These are phyloP conservation scores for Aspergillus sp. DNA, from an alignment of 2,329 filamentous ascomycete species.

Conservation along the genomic window DNA sequence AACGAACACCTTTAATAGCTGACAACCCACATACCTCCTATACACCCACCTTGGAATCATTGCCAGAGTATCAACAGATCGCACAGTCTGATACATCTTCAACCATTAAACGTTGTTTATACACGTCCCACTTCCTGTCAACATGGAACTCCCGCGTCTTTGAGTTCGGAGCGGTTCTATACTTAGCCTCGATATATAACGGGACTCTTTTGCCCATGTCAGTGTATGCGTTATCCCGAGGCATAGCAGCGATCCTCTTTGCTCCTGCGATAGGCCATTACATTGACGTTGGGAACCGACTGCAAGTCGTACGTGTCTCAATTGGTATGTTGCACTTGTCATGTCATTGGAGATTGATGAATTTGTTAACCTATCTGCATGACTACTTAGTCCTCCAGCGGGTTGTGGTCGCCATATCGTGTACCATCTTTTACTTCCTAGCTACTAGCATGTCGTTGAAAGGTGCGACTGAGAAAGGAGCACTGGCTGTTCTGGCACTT, in stretches of 20 bases:
- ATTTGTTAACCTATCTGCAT: neutral
- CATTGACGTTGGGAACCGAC: constrained; percentile 57
- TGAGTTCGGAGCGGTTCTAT: constrained; percentile 63
- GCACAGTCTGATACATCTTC: no score
- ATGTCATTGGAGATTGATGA: no score
- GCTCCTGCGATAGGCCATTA: constrained; percentile 58
- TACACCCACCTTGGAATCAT: no score
- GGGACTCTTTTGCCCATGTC: constrained; percentile 65
- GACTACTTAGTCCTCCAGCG: constrained; percentile 21
- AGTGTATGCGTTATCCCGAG: constrained; percentile 64
- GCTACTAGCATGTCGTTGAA: neutral
- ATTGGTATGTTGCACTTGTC: constrained; percentile 33
- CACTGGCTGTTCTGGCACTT: constrained; percentile 28
- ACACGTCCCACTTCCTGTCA: constrained; percentile 61
- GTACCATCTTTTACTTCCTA: constrained; percentile 46
- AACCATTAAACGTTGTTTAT: constrained; percentile 36
- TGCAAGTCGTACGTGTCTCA: constrained; percentile 52
- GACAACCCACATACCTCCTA: no score
- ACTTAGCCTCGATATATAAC: constrained; percentile 56
- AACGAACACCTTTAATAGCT: no score
- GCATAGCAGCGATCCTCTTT: constrained; percentile 57
- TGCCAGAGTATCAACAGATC: no score
- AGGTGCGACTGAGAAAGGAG: neutral
- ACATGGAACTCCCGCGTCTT: constrained; percentile 66
- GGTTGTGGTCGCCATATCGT: constrained; percentile 48